These are phyloP conservation scores for Boletus nobilissimus DNA, from an alignment of 1,284 basidiomycete genomes.

Conservation along the genomic window DNA sequence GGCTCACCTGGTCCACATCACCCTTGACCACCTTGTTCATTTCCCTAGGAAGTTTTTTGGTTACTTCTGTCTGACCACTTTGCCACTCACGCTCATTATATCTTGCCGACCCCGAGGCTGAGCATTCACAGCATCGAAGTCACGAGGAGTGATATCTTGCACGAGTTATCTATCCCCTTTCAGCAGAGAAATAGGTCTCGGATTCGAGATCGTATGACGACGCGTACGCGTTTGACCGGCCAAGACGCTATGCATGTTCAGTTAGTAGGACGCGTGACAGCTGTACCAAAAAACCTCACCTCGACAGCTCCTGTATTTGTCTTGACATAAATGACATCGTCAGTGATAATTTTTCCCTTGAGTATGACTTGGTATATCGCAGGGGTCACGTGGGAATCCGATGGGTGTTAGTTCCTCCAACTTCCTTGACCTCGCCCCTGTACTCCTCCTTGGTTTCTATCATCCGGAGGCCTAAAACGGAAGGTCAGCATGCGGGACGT, in stretches of 20 bases:
- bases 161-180: constrained; percentile 99
- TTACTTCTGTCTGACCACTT: constrained; percentile 94
- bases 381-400: constrained; percentile 96
- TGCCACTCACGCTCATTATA: constrained; percentile 99
- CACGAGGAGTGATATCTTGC: constrained; percentile 96
- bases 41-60: constrained; percentile 94
- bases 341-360: constrained; percentile 97
- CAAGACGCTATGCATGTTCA: constrained; percentile 75
- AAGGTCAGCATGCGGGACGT: neutral
- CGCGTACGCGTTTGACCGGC: constrained; percentile 96
- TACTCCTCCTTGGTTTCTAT: constrained; percentile 99
- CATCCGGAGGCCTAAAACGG: constrained; percentile 85
- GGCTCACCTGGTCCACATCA: constrained; percentile 98
- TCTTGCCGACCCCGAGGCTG: constrained; percentile 96
- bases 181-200: constrained; percentile 96
- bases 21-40: constrained; percentile 99
- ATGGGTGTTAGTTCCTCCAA: constrained; percentile 96
- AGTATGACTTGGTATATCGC: constrained; percentile 97
- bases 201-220: constrained; percentile 99
- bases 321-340: constrained; percentile 98
- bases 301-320: constrained; percentile 96
- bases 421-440: constrained; percentile 98
- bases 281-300: constrained; percentile 56
- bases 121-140: constrained; percentile 97
- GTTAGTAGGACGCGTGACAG: neutral